These are phyloP conservation scores for Hansenula lynferdii DNA, from an alignment of 1,139 yeast species.

Conservation along the genomic window DNA sequence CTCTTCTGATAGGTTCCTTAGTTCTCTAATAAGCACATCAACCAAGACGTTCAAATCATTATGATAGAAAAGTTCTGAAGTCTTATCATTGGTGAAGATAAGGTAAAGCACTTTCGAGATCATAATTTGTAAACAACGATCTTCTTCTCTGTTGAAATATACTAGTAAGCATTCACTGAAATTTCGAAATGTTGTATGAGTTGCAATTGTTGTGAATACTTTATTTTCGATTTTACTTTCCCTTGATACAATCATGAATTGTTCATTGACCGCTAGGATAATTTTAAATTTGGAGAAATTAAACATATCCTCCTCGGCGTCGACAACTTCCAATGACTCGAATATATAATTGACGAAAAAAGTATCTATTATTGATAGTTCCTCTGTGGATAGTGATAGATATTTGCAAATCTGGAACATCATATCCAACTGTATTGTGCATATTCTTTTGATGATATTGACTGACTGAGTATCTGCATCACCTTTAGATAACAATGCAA, in stretches of 20 bases:
- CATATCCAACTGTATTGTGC: slow-evolving; percentile 44
- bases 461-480: slow-evolving; percentile 8
- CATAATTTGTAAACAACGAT: slow-evolving; percentile 68
- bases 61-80: slow-evolving; percentile 63
- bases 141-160: slow-evolving; percentile 74
- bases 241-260: slow-evolving; percentile 63
- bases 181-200: slow-evolving; percentile 33
- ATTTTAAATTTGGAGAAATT: slow-evolving; percentile 72
- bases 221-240: slow-evolving; percentile 35
- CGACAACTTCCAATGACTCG: slow-evolving; percentile 32
- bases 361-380: slow-evolving; percentile 43
- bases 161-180: slow-evolving; percentile 53
- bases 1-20: slow-evolving; percentile 58
- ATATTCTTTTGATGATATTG: slow-evolving; percentile 26
- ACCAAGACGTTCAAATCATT: slow-evolving; percentile 83
- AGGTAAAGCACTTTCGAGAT: slow-evolving; percentile 74
- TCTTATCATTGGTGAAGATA: slow-evolving; percentile 61
- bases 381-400: slow-evolving; percentile 37
- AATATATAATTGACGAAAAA: slow-evolving; percentile 53
- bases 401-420: slow-evolving; percentile 48
- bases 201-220: slow-evolving; percentile 43
- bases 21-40: slow-evolving; percentile 81
- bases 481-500: slow-evolving; percentile 13
- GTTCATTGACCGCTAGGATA: slow-evolving; percentile 76
- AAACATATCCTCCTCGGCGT: slow-evolving; percentile 54